Base-by-base conservation (phyloP, 2,329 filamentous ascomycete species). In the Hirsutella thompsonii region DNA sequence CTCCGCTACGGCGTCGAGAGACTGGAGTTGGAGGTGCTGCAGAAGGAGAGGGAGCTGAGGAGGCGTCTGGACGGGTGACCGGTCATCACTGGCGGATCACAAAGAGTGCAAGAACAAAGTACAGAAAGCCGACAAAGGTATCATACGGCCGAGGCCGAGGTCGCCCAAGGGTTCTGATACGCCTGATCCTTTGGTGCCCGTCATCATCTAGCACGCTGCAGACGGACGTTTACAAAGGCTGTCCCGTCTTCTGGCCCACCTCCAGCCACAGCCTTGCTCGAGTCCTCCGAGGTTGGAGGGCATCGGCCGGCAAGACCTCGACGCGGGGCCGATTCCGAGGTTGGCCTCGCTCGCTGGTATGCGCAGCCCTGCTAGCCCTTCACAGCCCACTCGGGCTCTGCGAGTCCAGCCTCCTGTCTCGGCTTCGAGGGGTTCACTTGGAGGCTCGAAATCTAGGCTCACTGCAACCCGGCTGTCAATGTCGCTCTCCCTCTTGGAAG, bases 1-100 rank as follows among this genome's bases (percentile, higher is more conserved):
- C 63, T 94, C 51, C 80, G 84, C 57, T 94, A 93, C 65, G 82
- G 85, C 21, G 85, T 94, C 16, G 86, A 92, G 56, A 73, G 88
- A 45, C 61, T 95, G 48, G 85, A 92, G 66, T 57, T 94, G 52
- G 86, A 94, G 64, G 83, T 86, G n/a, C 71, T 79, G 51, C 88
- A 94, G 54, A 77, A 76, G 59, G 74, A 79, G 62, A 63, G 73
- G 46, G 74, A 79, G 59, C 50, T 79, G 52, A 58, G 70, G 49
- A 67, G 70, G 57, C 58, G 68, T 46, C 48, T 76, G 10, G 38
- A 43, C 10, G 42, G 36, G 14, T 43, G 42, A 43, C 4, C 3
- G 8, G 13, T 11, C 20, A 1, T 18, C 4, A 10, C n/a, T n/a
- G n/a, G n/a, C n/a, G n/a, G n/a, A n/a, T n/a, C n/a, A n/a, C 21